Conservation (phyloP, 306 rosid species). For the Fagus sylvatica region DNA sequence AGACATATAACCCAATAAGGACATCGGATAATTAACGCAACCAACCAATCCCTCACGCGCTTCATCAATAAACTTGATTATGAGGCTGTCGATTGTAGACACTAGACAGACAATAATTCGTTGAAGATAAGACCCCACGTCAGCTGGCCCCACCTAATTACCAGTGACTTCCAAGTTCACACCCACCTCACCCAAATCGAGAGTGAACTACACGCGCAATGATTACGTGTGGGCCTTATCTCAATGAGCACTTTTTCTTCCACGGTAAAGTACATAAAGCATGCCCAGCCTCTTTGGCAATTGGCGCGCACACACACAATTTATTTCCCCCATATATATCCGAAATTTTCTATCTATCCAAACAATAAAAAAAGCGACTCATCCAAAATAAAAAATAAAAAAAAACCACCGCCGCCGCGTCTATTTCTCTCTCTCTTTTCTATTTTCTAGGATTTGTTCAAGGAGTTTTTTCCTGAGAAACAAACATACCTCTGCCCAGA, state of each 20-base stretch:
- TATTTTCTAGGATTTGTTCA: neutral
- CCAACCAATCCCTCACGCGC: too few species aligned
- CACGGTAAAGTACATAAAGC: neutral
- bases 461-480: slow-evolving; percentile 24
- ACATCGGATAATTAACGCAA: too few species aligned
- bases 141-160: slow-evolving; percentile 17
- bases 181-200: slow-evolving; percentile 13
- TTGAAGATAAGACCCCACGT: slow-evolving; percentile 53
- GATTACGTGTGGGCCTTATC: slow-evolving; percentile 23
- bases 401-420: neutral
- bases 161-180: neutral
- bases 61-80: too few species aligned
- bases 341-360: slow-evolving; percentile 15
- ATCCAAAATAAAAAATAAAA: too few species aligned
- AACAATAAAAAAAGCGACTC: neutral
- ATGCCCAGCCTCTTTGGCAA: neutral
- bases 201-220: neutral
- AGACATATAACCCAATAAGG: too few species aligned
- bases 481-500: slow-evolving; percentile 29
- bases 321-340: neutral
- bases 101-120: neutral
- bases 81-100: neutral
- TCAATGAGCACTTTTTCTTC: neutral
- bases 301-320: neutral
- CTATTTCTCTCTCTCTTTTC: neutral